These are phyloP conservation scores for Aspergillus novofumigatus DNA, from an alignment of 2,329 filamentous ascomycete genomes.

Conservation along the genomic window DNA sequence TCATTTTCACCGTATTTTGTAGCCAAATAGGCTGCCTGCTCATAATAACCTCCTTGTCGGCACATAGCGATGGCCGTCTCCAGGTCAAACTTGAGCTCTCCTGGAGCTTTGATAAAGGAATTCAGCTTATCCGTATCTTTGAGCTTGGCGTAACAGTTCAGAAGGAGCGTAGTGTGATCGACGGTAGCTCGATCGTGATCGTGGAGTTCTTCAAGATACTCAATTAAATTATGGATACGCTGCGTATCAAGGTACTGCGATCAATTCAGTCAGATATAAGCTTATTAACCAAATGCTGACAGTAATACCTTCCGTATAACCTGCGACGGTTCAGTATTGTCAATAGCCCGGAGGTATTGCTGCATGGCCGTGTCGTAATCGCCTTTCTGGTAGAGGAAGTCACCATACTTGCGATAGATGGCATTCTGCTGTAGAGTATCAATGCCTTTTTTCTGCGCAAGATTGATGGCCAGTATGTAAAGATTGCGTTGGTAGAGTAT, in stretches of 20 bases:
- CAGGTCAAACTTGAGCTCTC: constrained; percentile 88
- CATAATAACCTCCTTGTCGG: constrained; percentile 91
- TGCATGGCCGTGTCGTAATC: constrained; percentile 99
- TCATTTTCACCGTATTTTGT: constrained; percentile 92
- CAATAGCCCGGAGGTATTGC: constrained; percentile 93
- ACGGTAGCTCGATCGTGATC: constrained; percentile 89
- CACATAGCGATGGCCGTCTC: constrained; percentile 98
- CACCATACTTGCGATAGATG: constrained; percentile 90
- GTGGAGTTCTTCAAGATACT: constrained; percentile 93
- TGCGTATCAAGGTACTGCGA: constrained; percentile 86
- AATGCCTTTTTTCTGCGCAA: constrained; percentile 84
- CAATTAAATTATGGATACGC: constrained; percentile 93
- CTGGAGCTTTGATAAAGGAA: constrained; percentile 88
- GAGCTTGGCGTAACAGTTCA: constrained; percentile 97
- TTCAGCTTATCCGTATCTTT: constrained; percentile 97
- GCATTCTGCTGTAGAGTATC: constrained; percentile 77
- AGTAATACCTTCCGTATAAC: constrained; percentile 76
- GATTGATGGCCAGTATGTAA: constrained; percentile 83
- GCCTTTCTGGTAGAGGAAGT: constrained; percentile 89
- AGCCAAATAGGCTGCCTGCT: constrained; percentile 92
- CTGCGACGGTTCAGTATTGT: constrained; percentile 92
- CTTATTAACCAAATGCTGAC: neutral
- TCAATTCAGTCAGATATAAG: constrained; percentile 9
- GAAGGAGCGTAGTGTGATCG: constrained; percentile 87
- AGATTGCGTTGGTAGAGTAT: constrained; percentile 92